A percentile compares a stretch with the other conserved stretches of the same genome.
phyloP scores from a whole-genome alignment of 2,329 filamentous ascomycete species.

The Mariannaea sp. region DNA sequence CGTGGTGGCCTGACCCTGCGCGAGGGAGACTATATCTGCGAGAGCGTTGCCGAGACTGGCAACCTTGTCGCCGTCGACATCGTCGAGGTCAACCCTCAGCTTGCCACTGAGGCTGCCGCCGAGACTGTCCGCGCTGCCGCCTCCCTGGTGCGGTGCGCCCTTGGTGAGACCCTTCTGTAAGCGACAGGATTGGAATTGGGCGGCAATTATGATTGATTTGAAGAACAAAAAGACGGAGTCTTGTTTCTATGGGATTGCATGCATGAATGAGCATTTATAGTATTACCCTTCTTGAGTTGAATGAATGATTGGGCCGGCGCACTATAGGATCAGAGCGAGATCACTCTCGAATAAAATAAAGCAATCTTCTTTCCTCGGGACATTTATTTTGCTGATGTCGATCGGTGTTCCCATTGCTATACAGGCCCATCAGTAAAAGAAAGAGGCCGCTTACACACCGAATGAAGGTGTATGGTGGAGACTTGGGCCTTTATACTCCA shows the following conservation, averaged over 20 bases:
- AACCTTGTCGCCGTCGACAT: slow-evolving; percentile 79
- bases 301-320: slow-evolving; percentile 33
- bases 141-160: slow-evolving; percentile 85
- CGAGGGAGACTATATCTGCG: slow-evolving; percentile 97
- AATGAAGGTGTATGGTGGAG: too few species aligned
- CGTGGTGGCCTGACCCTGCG: slow-evolving; percentile 89
- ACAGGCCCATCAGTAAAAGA: too few species aligned
- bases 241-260: slow-evolving; percentile 19
- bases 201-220: not conserved
- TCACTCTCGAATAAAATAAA: slow-evolving; percentile 37
- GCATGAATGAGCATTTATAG: slow-evolving; percentile 26
- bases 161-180: slow-evolving; percentile 87
- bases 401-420: too few species aligned
- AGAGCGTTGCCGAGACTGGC: slow-evolving; percentile 80
- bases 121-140: slow-evolving; percentile 92
- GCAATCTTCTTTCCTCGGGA: slow-evolving; percentile 34
- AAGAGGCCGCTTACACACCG: too few species aligned
- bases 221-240: slow-evolving; percentile 7
- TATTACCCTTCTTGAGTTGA: slow-evolving; percentile 37
- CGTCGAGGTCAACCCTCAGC: slow-evolving; percentile 79
- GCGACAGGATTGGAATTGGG: not conserved
- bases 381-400: not conserved
- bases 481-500: too few species aligned
- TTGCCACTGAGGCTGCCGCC: slow-evolving; percentile 70
- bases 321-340: slow-evolving; percentile 35